Percentiles rank a stretch among this genome's conserved stretches.
phyloP scores from a whole-genome alignment of 352 stramenopile species.

The Plasmopara muralis region DNA sequence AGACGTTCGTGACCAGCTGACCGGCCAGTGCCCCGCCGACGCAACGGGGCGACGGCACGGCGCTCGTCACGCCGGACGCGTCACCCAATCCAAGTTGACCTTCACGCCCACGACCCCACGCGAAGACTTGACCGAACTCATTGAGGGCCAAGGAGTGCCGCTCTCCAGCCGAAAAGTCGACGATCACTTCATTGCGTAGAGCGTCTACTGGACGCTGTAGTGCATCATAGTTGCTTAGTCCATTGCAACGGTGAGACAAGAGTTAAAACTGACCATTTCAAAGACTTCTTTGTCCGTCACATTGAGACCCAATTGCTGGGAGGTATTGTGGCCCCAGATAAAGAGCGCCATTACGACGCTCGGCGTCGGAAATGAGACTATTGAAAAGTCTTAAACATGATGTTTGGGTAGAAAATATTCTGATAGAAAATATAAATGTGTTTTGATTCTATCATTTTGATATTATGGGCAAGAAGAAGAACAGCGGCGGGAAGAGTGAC shows the following conservation, averaged over 20 bases:
- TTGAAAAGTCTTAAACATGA: no score
- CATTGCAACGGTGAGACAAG: not conserved
- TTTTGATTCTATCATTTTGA: not conserved
- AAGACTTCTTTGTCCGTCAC: conserved; percentile 44
- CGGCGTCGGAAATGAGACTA: no score
- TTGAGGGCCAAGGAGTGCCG: conserved; percentile 72
- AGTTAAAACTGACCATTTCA: conserved; percentile 31
- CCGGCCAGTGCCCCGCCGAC: conserved; percentile 42
- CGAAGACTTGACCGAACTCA: conserved; percentile 76
- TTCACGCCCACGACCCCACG: conserved; percentile 67
- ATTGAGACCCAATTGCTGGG: conserved; percentile 65
- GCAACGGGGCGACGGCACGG: conserved; percentile 27
- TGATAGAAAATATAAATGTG: no score
- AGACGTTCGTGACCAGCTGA: conserved; percentile 60
- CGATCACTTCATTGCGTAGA: conserved; percentile 49
- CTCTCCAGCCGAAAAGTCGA: conserved; percentile 67
- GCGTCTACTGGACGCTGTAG: conserved; percentile 43
- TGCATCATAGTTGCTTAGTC: not conserved
- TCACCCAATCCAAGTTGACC: conserved; percentile 59
- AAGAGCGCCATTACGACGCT: conserved; percentile 53
- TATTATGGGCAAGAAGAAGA: conserved; percentile 70
- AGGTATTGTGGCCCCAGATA: conserved; percentile 65
- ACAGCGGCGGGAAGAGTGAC: conserved; percentile 47
- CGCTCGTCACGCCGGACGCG: conserved; percentile 21
- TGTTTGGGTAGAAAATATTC: no score